Evolutionary conservation across 352 stramenopile genomes (phyloP).

Genomic region (Globisporangium abappressorium): DNA sequence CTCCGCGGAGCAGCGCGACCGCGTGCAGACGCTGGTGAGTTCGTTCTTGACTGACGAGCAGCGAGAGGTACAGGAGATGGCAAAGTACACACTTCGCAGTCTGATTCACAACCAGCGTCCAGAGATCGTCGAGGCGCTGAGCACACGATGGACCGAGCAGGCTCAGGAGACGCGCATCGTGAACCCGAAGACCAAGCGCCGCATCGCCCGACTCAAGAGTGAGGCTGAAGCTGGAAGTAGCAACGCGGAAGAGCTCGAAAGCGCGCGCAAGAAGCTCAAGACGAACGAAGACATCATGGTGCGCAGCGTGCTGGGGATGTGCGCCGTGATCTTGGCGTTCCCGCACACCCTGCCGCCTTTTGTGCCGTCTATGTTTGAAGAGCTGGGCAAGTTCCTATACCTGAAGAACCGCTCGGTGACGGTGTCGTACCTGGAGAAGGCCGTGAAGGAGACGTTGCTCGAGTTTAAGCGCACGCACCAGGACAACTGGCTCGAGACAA

Average conservation of each 20-base stretch:
- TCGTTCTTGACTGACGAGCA: constrained; percentile 64
- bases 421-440: constrained; percentile 68
- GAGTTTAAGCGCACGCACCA: constrained; percentile 85
- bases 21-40: constrained; percentile 51
- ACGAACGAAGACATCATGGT: constrained; percentile 52
- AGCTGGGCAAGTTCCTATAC: constrained; percentile 67
- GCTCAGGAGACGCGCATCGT: constrained; percentile 42
- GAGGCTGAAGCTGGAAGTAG: constrained; percentile 18
- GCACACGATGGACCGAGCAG: constrained; percentile 31
- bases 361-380: constrained; percentile 70
- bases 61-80: constrained; percentile 79
- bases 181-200: constrained; percentile 61
- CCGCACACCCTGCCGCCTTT: constrained; percentile 69
- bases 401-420: constrained; percentile 53
- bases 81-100: constrained; percentile 66
- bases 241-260: constrained; percentile 27
- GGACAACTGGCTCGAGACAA: constrained; percentile 81
- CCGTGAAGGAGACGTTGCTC: constrained; percentile 74
- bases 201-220: constrained; percentile 37
- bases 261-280: constrained; percentile 40
- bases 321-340: constrained; percentile 69
- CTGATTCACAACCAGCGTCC: constrained; percentile 58
- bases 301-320: constrained; percentile 63
- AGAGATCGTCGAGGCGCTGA: constrained; percentile 33
- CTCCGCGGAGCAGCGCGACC: constrained; percentile 29